A percentile compares a stretch with the other conserved stretches of the same genome.
Evolutionary conservation across 805 yeast species (phyloP).

Genomic region (Lipomyces yamadae): DNA sequence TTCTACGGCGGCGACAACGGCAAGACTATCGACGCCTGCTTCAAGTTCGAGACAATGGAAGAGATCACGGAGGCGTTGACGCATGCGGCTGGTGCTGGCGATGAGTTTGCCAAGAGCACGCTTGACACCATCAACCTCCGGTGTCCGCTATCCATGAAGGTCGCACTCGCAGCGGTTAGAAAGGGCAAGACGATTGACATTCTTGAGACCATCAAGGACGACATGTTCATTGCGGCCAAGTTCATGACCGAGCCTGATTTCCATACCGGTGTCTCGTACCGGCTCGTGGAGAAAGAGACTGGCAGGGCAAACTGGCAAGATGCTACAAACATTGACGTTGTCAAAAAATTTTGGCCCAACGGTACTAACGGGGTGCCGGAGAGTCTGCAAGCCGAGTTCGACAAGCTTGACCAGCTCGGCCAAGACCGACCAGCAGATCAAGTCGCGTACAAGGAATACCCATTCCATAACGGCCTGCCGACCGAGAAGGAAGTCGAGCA

Average conservation of each 20-base stretch:
- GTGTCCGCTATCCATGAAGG: conserved; percentile 78
- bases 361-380: background rate
- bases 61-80: conserved; percentile 60
- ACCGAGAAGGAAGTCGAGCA: conserved; percentile 64
- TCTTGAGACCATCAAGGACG: conserved; percentile 69
- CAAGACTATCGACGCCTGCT: conserved; percentile 68
- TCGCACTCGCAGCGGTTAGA: conserved; percentile 70
- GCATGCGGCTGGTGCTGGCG: conserved; percentile 50
- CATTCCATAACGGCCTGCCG: conserved; percentile 81
- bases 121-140: conserved; percentile 62
- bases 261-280: conserved; percentile 55
- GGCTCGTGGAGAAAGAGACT: conserved; percentile 60
- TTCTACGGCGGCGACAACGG: conserved; percentile 62
- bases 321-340: conserved; percentile 11
- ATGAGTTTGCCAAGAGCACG: conserved; percentile 68
- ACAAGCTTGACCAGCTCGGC: conserved; percentile 16
- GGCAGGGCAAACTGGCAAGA: conserved; percentile 55
- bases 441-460: conserved; percentile 55
- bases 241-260: conserved; percentile 71
- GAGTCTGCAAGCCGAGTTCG: background rate
- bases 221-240: conserved; percentile 75
- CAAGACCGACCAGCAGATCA: conserved; percentile 38
- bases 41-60: conserved; percentile 57
- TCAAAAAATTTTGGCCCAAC: background rate
- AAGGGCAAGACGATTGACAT: conserved; percentile 63